These are phyloP conservation scores for Pestalotiopsis sp. DNA, from an alignment of 2,329 filamentous ascomycete species.

Conservation along the genomic window DNA sequence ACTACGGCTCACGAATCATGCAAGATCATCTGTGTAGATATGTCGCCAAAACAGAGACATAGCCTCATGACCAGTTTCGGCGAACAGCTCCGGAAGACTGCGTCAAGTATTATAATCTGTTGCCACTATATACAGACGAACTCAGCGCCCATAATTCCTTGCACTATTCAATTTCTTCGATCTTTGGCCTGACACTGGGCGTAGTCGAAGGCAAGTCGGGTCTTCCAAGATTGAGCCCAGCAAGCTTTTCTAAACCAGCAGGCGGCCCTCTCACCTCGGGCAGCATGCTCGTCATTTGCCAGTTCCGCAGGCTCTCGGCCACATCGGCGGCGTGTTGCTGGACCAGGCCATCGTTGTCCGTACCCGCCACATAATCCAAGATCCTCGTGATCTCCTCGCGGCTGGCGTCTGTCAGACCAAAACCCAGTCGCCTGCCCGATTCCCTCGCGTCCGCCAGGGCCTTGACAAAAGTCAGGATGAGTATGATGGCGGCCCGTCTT, in stretches of 20 bases:
- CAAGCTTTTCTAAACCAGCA: conserved; percentile 35
- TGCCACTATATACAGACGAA: neutral
- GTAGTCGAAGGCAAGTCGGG: conserved; percentile 12
- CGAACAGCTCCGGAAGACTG: neutral
- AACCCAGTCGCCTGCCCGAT: conserved; percentile 47
- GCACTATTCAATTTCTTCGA: conserved; percentile 35
- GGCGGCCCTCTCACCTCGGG: conserved; percentile 32
- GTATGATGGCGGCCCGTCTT: conserved; percentile 66
- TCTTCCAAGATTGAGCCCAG: conserved; percentile 38
- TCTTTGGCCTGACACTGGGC: conserved; percentile 25
- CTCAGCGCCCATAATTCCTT: too few relatives aligned
- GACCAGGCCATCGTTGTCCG: conserved; percentile 71
- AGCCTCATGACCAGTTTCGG: too few relatives aligned
- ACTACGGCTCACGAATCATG: too few relatives aligned
- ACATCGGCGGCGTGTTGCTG: conserved; percentile 68
- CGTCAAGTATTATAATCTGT: neutral
- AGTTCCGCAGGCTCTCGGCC: conserved; percentile 67
- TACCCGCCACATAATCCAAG: conserved; percentile 64
- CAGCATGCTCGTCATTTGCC: conserved; percentile 57
- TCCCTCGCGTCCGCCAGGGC: conserved; percentile 60
- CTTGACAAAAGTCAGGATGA: conserved; percentile 63
- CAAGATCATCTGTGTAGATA: too few relatives aligned
- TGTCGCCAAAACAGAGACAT: too few relatives aligned
- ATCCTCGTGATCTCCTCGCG: conserved; percentile 65
- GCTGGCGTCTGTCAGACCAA: conserved; percentile 58